Conservation (phyloP, 2,329 filamentous ascomycete species). For the Hypomyces rosellus region DNA sequence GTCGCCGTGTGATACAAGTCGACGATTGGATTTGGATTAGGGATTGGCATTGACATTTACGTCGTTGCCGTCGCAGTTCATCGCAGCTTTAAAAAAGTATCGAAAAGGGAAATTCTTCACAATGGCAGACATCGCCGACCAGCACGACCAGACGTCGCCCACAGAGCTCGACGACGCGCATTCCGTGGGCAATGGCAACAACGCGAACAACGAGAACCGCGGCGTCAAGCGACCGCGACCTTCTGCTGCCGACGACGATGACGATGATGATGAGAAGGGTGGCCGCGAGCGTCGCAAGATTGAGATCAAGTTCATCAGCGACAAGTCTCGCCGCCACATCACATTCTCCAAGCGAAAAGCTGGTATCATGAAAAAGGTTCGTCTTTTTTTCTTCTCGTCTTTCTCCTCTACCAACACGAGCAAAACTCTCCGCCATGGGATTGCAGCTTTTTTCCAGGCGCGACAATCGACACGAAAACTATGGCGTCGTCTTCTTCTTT, state of each 20-base stretch:
- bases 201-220: constrained; percentile 60
- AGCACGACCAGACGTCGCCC: constrained; percentile 69
- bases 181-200: constrained; percentile 66
- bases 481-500: not conserved
- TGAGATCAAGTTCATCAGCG: constrained; percentile 99
- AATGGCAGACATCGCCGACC: constrained; percentile 76
- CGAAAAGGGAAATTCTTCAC: constrained; percentile 6
- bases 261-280: constrained; percentile 96
- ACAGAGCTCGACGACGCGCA: constrained; percentile 68
- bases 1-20: constrained; percentile 18
- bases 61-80: constrained; percentile 11
- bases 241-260: constrained; percentile 82
- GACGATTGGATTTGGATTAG: constrained; percentile 14
- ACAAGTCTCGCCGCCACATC: constrained; percentile 98
- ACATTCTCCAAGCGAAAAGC: constrained; percentile 99
- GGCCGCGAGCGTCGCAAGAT: constrained; percentile 98
- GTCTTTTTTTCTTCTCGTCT: constrained; percentile 26
- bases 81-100: constrained; percentile 5
- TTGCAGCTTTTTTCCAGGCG: not conserved
- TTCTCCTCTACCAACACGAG: not conserved
- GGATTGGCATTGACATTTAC: constrained; percentile 12
- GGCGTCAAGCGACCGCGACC: constrained; percentile 86
- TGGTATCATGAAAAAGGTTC: constrained; percentile 99
- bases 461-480: not conserved
- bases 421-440: not conserved